Percentiles rank a stretch among this genome's conserved stretches.
phyloP scores from a whole-genome alignment of 2,329 filamentous ascomycete species.

The Nigrospora sphaerica region DNA sequence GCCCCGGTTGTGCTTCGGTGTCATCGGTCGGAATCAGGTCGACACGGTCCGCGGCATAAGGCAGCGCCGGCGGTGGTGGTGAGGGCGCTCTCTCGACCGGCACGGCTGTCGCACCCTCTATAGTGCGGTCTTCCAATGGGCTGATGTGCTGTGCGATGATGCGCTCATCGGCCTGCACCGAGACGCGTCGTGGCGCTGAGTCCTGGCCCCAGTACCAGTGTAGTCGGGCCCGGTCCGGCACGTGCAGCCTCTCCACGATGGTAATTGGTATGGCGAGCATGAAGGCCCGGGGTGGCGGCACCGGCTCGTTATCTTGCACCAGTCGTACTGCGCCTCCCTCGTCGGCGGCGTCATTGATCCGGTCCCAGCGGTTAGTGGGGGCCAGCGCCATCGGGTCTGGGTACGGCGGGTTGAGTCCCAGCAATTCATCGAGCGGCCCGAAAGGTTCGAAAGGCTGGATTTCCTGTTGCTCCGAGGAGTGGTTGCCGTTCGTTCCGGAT shows the following conservation, averaged over 20 bases:
- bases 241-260: not conserved
- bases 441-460: too few relatives aligned
- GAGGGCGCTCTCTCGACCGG: constrained; percentile 1
- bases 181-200: not conserved
- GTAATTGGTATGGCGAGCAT: not conserved
- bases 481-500: too few relatives aligned
- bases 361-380: too few relatives aligned
- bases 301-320: too few relatives aligned
- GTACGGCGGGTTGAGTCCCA: too few relatives aligned
- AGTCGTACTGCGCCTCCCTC: too few relatives aligned
- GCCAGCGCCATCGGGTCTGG: too few relatives aligned
- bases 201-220: not conserved
- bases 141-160: not conserved
- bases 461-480: too few relatives aligned
- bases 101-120: not conserved
- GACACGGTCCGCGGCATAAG: not conserved
- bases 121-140: not conserved
- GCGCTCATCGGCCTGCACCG: not conserved
- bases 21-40: not conserved
- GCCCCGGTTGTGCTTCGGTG: not conserved
- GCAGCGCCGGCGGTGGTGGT: not conserved
- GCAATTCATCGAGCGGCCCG: too few relatives aligned
- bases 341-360: too few relatives aligned
- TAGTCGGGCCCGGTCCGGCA: not conserved
- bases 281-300: too few relatives aligned